Evolutionary conservation across 805 yeast genomes (phyloP).

Genomic region (Millerozyma miso): DNA sequence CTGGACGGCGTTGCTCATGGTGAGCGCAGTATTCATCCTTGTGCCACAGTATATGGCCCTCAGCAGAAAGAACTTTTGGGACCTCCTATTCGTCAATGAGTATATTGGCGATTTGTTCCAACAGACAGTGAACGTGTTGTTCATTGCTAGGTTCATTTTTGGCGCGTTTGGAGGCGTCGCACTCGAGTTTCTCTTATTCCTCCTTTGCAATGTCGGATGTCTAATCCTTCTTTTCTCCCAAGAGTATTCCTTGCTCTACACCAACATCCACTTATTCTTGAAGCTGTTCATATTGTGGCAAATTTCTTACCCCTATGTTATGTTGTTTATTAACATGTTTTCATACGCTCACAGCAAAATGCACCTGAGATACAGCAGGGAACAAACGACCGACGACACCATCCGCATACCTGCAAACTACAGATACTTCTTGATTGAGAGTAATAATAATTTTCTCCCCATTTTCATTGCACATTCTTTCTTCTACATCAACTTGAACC

Average conservation of each 20-base stretch:
- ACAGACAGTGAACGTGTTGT: slow-evolving; percentile 23
- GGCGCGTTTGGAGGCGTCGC: slow-evolving; percentile 6
- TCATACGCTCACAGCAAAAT: background rate
- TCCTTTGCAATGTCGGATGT: slow-evolving; percentile 16
- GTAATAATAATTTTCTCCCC: slow-evolving; percentile 33
- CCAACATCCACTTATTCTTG: background rate
- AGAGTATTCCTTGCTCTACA: background rate
- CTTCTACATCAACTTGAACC: slow-evolving; percentile 19
- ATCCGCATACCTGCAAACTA: background rate
- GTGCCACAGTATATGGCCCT: slow-evolving; percentile 2
- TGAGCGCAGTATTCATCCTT: slow-evolving; percentile 1
- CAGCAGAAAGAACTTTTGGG: slow-evolving; percentile 2
- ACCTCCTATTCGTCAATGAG: slow-evolving; percentile 8
- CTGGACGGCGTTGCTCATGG: slow-evolving; percentile 7
- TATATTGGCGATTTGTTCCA: slow-evolving; percentile 19
- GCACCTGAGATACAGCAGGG: background rate
- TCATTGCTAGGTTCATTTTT: slow-evolving; percentile 22
- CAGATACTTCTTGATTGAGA: slow-evolving; percentile 15
- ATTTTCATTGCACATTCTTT: slow-evolving; percentile 33
- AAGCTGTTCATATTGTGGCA: slow-evolving; percentile 5
- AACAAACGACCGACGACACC: background rate
- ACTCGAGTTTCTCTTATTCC: slow-evolving; percentile 19
- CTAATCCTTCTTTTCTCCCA: slow-evolving; percentile 7
- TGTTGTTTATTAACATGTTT: slow-evolving; percentile 2
- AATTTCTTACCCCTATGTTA: slow-evolving; percentile 5